Evolutionary conservation across 148 eudicot genomes (phyloP).

Genomic region (Euryodendron excelsum): DNA sequence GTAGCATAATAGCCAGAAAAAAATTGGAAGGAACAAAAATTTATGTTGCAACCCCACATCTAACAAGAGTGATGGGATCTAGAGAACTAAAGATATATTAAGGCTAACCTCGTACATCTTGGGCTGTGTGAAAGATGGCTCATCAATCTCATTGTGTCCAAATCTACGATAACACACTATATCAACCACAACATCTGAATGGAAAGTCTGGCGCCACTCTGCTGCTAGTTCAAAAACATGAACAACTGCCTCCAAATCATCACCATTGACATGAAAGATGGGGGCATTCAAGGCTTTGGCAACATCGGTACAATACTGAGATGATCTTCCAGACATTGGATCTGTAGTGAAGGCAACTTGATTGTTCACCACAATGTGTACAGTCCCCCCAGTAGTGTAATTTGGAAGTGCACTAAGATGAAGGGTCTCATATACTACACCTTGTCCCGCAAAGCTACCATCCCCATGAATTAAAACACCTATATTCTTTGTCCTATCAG

Average conservation of each 20-base stretch:
- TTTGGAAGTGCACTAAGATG: constrained; percentile 95
- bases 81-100: background rate
- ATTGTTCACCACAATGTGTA: constrained; percentile 88
- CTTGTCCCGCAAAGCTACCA: constrained; percentile 97
- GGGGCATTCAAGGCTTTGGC: constrained; percentile 90
- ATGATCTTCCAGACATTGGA: constrained; percentile 82
- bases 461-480: constrained; percentile 86
- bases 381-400: constrained; percentile 88
- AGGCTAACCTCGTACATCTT: constrained; percentile 75
- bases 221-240: constrained; percentile 96
- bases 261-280: constrained; percentile 92
- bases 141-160: constrained; percentile 95
- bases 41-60: background rate
- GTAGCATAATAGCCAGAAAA: background rate
- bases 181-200: constrained; percentile 92
- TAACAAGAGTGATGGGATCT: background rate
- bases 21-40: background rate
- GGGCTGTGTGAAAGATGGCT: constrained; percentile 95
- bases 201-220: constrained; percentile 96
- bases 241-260: constrained; percentile 91
- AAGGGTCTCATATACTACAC: constrained; percentile 91
- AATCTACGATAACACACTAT: constrained; percentile 87
- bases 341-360: constrained; percentile 95
- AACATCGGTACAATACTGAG: constrained; percentile 94
- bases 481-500: constrained; percentile 69